phyloP scores from a whole-genome alignment of 2,329 filamentous ascomycete species.

The Trichocomaceae sp. region DNA sequence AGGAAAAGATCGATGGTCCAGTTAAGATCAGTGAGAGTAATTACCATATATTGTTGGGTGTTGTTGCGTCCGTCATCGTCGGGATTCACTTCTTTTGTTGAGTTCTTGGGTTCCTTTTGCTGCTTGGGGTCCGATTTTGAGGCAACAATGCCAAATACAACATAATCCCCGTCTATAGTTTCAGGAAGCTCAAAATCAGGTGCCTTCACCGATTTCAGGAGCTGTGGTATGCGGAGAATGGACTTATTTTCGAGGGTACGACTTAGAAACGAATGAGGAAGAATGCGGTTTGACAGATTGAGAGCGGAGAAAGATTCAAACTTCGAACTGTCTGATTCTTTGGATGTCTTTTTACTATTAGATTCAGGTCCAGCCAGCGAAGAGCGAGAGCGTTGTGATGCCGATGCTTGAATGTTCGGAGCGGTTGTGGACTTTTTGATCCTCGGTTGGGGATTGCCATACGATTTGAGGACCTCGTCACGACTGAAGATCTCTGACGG shows the following conservation, averaged over 20 bases:
- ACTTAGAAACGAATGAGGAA: constrained; percentile 73
- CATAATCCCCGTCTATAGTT: constrained; percentile 71
- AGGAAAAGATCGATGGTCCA: constrained; percentile 89
- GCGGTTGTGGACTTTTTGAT: constrained; percentile 33
- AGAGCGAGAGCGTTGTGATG: constrained; percentile 11
- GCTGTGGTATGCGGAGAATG: constrained; percentile 68
- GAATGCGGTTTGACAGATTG: constrained; percentile 73
- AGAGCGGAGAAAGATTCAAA: constrained; percentile 84
- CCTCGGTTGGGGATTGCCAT: constrained; percentile 21
- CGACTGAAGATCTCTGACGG: constrained; percentile 53
- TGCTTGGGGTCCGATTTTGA: constrained; percentile 77
- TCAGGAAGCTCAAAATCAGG: constrained; percentile 76
- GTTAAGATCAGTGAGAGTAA: constrained; percentile 79
- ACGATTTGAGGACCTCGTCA: constrained; percentile 51
- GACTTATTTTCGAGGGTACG: constrained; percentile 74
- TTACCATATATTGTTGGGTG: constrained; percentile 80
- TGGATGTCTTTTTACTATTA: constrained; percentile 23
- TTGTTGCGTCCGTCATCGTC: constrained; percentile 51
- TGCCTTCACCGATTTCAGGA: constrained; percentile 72
- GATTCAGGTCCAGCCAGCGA: constrained; percentile 21
- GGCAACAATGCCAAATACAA: constrained; percentile 80
- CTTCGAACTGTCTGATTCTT: constrained; percentile 48
- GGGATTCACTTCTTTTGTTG: constrained; percentile 39
- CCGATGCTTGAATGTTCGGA: constrained; percentile 19
- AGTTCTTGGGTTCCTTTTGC: constrained; percentile 42